Percentiles rank a stretch among this genome's conserved stretches.
Conservation (phyloP, 495 filamentous ascomycete species). For the Hypoxylon subgilvum region DNA sequence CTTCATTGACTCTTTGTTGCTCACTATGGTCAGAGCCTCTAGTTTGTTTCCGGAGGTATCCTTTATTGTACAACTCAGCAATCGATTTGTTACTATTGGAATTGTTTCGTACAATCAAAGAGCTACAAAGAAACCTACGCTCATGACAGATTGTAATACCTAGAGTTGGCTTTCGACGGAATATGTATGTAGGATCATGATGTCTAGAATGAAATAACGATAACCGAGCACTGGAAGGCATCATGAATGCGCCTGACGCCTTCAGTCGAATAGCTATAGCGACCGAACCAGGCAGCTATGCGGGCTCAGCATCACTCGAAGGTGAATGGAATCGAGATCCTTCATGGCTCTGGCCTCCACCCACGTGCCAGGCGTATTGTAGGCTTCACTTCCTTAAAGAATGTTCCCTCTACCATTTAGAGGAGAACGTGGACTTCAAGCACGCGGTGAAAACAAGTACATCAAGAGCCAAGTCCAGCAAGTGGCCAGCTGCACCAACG, state of each 20-base stretch:
- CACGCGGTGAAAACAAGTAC: neutral
- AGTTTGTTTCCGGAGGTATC: constrained; percentile 22
- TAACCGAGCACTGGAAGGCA: too few relatives aligned
- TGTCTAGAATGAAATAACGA: too few relatives aligned
- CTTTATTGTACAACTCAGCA: constrained; percentile 14
- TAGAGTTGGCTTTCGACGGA: too few relatives aligned
- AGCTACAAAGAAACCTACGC: neutral
- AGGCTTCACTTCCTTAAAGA: constrained; percentile 29
- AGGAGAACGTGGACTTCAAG: constrained; percentile 8
- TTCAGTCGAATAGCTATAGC: constrained; percentile 5
- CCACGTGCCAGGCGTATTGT: constrained; percentile 23
- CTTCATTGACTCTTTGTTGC: constrained; percentile 10
- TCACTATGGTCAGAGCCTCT: neutral
- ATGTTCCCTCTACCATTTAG: constrained; percentile 25
- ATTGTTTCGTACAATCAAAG: constrained; percentile 11
- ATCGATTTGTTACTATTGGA: constrained; percentile 2
- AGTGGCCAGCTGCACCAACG: constrained; percentile 24
- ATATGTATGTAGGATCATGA: too few relatives aligned
- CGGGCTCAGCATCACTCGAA: neutral
- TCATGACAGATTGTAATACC: too few relatives aligned
- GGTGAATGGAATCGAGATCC: constrained; percentile 6
- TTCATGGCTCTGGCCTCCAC: constrained; percentile 23
- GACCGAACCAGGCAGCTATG: neutral
- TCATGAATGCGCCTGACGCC: neutral
- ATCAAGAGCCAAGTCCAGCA: constrained; percentile 6